Evolutionary conservation across 2,329 filamentous ascomycete species (phyloP), one percentile per base, ranked within the genome.

Genomic region (Ophiostoma novo-ulmi): DNA sequence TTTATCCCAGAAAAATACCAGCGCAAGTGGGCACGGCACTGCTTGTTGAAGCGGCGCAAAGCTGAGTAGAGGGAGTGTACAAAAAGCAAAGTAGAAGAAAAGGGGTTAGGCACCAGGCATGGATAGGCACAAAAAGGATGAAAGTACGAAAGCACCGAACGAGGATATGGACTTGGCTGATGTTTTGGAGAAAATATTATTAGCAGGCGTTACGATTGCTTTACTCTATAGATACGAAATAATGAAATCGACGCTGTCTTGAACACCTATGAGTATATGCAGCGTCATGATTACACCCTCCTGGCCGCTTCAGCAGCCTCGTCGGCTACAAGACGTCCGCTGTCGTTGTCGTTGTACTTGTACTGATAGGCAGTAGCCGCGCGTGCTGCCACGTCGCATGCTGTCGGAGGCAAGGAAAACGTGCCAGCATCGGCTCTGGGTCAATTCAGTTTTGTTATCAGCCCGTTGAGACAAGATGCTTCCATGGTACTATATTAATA

Each of bases 11-110:
- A 88, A 61, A 85, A 84, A 72, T 89, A 88, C 74, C 87, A 85
- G 75, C 87, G 94, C 71, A 89, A 88, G 79, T 98, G 94, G 93
- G 95, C 93, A 22, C 84, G 88, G 69, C 96, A 98, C 79, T 99
- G 95, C 79, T 82, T 99, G 69, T 80, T 98, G 74, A 86, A 65
- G 70, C 73, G 72, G 26, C 68, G 67, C 39, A 68, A 58, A 35
- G 63, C 20, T 8, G 63, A 65, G 8, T 65, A 39, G 26, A 22
- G 58, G 22, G 44, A 48, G 14, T 20, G 4, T 48, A 31, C 3
- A 31, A 10, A 22, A 26, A 58, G 31, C 4, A 4, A 26, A 14
- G 10, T 8, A 26, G 11, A 17, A 58, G 3, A 58, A 58, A 26
- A 26, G 22, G n/a, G 22, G 7, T 14, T 13, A 22, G 52, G 52